Percentiles rank a stretch among this genome's conserved stretches.
Evolutionary conservation across 768 basidiomycete genomes (phyloP).

Genomic region (Amanita pallidorosea): DNA sequence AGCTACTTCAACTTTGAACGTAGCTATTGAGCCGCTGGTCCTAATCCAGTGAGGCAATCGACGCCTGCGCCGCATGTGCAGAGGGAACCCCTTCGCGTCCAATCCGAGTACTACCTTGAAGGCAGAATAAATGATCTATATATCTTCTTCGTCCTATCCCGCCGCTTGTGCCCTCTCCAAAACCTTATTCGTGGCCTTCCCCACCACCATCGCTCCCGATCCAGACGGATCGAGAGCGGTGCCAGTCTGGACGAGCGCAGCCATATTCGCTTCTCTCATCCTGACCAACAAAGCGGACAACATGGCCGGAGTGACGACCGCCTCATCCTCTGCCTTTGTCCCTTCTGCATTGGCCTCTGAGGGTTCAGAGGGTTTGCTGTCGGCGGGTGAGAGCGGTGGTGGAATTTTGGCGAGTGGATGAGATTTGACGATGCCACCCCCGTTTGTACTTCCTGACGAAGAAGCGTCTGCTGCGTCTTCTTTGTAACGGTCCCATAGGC

Average conservation of each 20-base stretch:
- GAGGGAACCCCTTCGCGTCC: too few relatives aligned
- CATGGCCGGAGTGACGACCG: constrained; percentile 39
- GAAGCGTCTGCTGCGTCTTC: constrained; percentile 35
- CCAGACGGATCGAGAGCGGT: neutral
- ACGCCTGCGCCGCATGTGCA: too few relatives aligned
- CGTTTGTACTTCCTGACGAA: constrained; percentile 8
- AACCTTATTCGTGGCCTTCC: constrained; percentile 48
- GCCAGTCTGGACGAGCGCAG: constrained; percentile 28
- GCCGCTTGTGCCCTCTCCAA: constrained; percentile 63
- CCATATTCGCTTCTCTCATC: constrained; percentile 59
- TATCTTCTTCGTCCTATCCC: constrained; percentile 21
- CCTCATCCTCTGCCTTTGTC: neutral
- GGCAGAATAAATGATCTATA: too few relatives aligned
- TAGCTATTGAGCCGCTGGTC: too few relatives aligned
- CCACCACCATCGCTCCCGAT: neutral
- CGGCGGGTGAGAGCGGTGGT: too few relatives aligned
- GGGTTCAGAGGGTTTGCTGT: neutral
- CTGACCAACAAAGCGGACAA: constrained; percentile 44
- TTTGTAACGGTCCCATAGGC: constrained; percentile 79
- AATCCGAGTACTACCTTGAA: too few relatives aligned
- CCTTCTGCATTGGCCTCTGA: too few relatives aligned
- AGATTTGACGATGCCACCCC: neutral
- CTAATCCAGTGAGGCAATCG: too few relatives aligned
- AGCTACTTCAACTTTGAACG: too few relatives aligned
- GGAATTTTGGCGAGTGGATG: neutral